A percentile compares a stretch with the other conserved stretches of the same genome.
Evolutionary conservation across 2,329 filamentous ascomycete genomes (phyloP).

Genomic region (Cladosporium sphaerospermum): DNA sequence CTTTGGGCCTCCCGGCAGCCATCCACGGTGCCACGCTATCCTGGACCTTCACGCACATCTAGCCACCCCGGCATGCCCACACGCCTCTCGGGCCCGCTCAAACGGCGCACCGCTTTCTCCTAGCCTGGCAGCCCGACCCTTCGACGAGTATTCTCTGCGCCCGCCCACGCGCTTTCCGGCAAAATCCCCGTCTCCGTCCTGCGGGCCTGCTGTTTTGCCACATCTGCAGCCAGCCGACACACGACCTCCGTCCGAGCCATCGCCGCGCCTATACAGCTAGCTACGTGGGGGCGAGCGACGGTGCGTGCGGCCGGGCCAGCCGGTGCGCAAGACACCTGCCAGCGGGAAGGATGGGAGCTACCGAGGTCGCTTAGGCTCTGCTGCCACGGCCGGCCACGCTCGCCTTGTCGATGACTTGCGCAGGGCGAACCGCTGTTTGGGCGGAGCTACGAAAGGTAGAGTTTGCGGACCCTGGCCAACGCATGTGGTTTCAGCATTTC

Average conservation of each 20-base stretch:
- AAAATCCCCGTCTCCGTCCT: not conserved
- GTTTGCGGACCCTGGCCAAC: not conserved
- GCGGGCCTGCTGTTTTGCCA: not conserved
- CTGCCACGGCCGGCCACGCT: not conserved
- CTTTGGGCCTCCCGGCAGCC: too few species aligned
- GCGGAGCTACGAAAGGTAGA: not conserved
- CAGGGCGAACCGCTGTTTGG: not conserved
- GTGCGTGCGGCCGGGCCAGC: too few species aligned
- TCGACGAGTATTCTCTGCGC: constrained; percentile 1
- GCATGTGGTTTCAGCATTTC: not conserved
- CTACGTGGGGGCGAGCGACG: too few species aligned
- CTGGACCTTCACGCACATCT: too few species aligned
- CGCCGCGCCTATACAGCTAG: not conserved
- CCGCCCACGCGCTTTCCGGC: not conserved
- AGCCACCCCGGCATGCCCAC: not conserved
- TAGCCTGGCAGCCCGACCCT: constrained; percentile 4
- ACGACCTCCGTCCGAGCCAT: not conserved
- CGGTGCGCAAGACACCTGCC: too few species aligned
- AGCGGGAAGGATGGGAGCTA: not conserved
- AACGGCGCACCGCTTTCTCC: not conserved
- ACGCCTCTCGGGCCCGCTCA: not conserved
- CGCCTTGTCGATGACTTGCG: not conserved
- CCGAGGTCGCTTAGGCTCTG: not conserved
- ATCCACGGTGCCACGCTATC: too few species aligned
- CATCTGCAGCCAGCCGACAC: not conserved